Evolutionary conservation across 2,329 filamentous ascomycete species (phyloP).

Genomic region (Aspergillus clavatus): DNA sequence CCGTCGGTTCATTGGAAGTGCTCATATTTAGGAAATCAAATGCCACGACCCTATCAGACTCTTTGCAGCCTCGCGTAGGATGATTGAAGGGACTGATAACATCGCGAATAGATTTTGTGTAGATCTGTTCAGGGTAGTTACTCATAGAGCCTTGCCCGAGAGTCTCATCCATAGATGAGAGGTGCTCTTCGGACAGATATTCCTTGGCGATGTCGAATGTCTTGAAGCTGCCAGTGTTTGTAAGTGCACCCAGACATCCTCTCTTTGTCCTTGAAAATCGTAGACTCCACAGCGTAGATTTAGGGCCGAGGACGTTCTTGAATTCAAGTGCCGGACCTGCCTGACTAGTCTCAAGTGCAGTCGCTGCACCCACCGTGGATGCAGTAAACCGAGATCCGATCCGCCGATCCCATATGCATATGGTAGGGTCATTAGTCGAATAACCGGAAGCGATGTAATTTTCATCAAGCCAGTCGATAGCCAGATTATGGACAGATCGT

Average conservation of each 20-base stretch:
- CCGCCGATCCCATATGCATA: slow-evolving; percentile 61
- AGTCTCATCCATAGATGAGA: slow-evolving; percentile 36
- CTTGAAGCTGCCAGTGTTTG: slow-evolving; percentile 57
- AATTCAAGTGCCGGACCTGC: slow-evolving; percentile 55
- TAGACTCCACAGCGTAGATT: slow-evolving; percentile 57
- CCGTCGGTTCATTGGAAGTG: slow-evolving; percentile 45
- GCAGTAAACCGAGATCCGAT: slow-evolving; percentile 38
- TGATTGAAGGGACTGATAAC: slow-evolving; percentile 45
- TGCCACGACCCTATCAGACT: slow-evolving; percentile 50
- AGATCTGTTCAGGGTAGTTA: slow-evolving; percentile 41
- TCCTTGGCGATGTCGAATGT: slow-evolving; percentile 53
- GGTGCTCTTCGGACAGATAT: slow-evolving; percentile 37
- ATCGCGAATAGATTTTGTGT: slow-evolving; percentile 44
- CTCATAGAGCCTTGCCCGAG: slow-evolving; percentile 38
- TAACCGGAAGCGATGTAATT: slow-evolving; percentile 60
- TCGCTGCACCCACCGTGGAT: slow-evolving; percentile 29
- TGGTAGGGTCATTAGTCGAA: slow-evolving; percentile 51
- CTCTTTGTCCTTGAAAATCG: slow-evolving; percentile 56
- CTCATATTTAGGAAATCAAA: slow-evolving; percentile 57
- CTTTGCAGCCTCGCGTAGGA: slow-evolving; percentile 39
- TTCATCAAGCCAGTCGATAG: slow-evolving; percentile 60
- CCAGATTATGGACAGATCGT: slow-evolving; percentile 58
- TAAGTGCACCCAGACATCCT: slow-evolving; percentile 55
- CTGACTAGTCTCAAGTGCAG: slow-evolving; percentile 29
- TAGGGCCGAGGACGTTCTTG: slow-evolving; percentile 49